Conservation (phyloP, 139 green algal genomes). For the Closterium sp. region DNA sequence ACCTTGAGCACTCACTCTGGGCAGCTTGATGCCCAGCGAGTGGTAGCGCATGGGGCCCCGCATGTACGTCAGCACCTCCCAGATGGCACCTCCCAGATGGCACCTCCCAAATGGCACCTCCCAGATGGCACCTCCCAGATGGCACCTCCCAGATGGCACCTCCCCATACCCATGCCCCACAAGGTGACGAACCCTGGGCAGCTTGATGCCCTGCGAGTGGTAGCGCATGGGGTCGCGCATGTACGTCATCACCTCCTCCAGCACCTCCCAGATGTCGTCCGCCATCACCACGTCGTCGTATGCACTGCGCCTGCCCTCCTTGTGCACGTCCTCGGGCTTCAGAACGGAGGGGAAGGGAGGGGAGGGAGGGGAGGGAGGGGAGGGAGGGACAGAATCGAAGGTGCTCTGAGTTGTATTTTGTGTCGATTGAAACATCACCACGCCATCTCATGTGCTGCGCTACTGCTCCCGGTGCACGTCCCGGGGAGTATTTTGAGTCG, state of each 20-base stretch:
- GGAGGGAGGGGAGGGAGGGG: too few species aligned
- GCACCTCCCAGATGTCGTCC: background rate
- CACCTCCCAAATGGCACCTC: too few species aligned
- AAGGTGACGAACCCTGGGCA: background rate
- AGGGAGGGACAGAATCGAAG: too few species aligned
- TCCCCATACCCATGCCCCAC: slow-evolving; percentile 64
- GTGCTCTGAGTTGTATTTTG: too few species aligned
- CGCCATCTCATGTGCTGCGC: background rate
- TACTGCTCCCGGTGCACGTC: background rate
- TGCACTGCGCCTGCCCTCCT: background rate
- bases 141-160: slow-evolving; percentile 83
- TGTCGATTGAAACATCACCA: too few species aligned
- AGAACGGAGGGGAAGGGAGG: too few species aligned
- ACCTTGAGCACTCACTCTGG: background rate
- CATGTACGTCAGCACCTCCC: too few species aligned
- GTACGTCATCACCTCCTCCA: background rate
- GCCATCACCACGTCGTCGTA: background rate
- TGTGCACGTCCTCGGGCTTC: background rate
- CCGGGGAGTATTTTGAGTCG: too few species aligned
- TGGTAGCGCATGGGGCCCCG: background rate
- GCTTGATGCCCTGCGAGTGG: background rate
- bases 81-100: too few species aligned
- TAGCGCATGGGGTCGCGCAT: background rate
- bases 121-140: slow-evolving; percentile 88
- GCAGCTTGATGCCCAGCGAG: background rate